A percentile compares a stretch with the other conserved stretches of the same genome.
phyloP scores from a whole-genome alignment of 164 flowering plant species.

The Nymphaea thermarum region DNA sequence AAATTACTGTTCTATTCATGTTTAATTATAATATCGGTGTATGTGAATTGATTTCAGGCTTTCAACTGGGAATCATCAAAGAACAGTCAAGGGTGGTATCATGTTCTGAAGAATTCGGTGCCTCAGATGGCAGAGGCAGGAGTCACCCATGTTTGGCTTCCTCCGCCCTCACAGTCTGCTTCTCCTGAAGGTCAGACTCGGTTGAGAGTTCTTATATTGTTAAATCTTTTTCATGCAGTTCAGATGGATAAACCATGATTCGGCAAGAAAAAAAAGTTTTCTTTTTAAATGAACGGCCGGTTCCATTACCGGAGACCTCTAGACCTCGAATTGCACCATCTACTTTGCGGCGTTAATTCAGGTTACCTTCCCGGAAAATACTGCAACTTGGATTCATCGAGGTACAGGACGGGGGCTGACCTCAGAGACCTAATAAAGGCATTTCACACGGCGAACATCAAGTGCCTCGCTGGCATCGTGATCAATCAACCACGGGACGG shows the following conservation, averaged over 20 bases:
- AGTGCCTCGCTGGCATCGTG: constrained; percentile 63
- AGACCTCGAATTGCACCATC: too few species aligned
- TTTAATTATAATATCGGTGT: too few species aligned
- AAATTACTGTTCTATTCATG: too few species aligned
- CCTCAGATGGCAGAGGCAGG: neutral
- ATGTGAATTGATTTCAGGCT: too few species aligned
- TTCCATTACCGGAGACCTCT: too few species aligned
- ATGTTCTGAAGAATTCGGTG: neutral
- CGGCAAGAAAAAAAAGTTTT: neutral
- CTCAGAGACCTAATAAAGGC: constrained; percentile 37
- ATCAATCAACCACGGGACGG: constrained; percentile 71
- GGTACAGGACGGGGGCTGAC: constrained; percentile 36
- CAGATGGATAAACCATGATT: neutral
- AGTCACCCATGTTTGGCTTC: constrained; percentile 4
- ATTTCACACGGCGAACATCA: constrained; percentile 35
- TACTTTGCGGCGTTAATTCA: too few species aligned
- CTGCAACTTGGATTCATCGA: constrained; percentile 58
- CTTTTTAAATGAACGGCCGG: neutral
- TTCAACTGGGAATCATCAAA: constrained; percentile 4
- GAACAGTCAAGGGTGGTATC: constrained; percentile 1
- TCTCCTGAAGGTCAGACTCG: constrained; percentile 1
- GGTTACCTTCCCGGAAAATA: constrained; percentile 76
- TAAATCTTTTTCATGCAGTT: neutral
- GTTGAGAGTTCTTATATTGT: neutral
- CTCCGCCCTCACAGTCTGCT: constrained; percentile 1